Base-by-base conservation (phyloP, 2,329 filamentous ascomycete species). In the Diplocarpon rosae region DNA sequence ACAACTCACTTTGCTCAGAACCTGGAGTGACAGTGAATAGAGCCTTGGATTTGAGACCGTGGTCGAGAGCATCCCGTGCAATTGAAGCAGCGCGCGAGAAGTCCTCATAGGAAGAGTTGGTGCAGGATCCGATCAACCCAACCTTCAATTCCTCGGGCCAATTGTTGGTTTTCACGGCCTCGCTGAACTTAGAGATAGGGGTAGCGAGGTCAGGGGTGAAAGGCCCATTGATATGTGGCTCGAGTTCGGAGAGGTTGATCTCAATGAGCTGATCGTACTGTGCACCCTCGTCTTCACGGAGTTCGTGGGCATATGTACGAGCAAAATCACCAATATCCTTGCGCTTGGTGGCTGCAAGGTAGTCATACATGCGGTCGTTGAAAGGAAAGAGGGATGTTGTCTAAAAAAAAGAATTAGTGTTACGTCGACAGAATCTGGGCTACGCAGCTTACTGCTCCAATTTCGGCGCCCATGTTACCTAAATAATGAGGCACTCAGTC, bases 171-270 rank as follows among this genome's bases (percentile, higher is more conserved):
- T 93, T 88, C 62, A 90, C 90, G 56, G 87, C 86, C 62, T 93
- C 83, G 69, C 85, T 87, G 73, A 96, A 95, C 73, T 95, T 92
- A 70, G 87, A 95, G 66, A 98, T 93, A 41, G 92, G 92, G 7
- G 92, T 96, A 45, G 88, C 89, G 69, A 98, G 75, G 78, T 98
- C 92, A 50, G 92, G 92, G 24, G 92, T 98, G 78, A 96, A 96
- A 54, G 92, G 92, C 55, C 92, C 92, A 73, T 98, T 98, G 73
- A 98, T 88, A 66, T 96, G 87, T 56, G 92, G 92, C 74, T 98
- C 92, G 39, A 98, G 83, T 68, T 90, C 85, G 47, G 78, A 83
- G 44, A 98, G 78, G 74, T 98, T 90, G 70, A 98, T 86, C 71
- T 95, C 90, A 61, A 96, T 87, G 56, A 95, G 68, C 70, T 96